phyloP scores from a whole-genome alignment of 1,139 yeast genomes.

The Debaryomycetaceae sp. region DNA sequence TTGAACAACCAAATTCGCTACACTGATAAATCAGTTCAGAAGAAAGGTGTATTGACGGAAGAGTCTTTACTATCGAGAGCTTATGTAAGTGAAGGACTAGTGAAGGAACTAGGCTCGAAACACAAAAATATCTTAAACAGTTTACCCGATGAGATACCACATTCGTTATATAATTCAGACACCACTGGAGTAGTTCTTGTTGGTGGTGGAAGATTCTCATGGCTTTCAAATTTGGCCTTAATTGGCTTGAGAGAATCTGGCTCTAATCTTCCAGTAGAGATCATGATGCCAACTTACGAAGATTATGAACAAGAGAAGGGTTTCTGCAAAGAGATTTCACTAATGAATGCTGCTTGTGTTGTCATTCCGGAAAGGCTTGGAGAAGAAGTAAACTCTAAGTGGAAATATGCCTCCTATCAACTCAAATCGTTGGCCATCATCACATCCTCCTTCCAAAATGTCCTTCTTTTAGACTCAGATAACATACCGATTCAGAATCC shows the following conservation, averaged over 20 bases:
- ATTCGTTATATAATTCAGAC: conserved; percentile 20
- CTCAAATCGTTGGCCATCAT: conserved; percentile 39
- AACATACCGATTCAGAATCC: conserved; percentile 37
- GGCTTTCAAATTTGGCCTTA: conserved; percentile 37
- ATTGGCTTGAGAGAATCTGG: conserved; percentile 33
- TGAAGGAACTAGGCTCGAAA: conserved; percentile 21
- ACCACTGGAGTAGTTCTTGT: conserved; percentile 34
- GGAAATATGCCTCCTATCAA: conserved; percentile 31
- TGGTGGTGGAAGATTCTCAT: conserved; percentile 38
- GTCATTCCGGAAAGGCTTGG: conserved; percentile 36
- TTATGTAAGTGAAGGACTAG: conserved; percentile 18
- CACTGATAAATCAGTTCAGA: conserved; percentile 19
- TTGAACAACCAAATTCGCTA: conserved; percentile 20
- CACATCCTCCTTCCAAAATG: conserved; percentile 40
- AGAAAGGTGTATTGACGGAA: conserved; percentile 23
- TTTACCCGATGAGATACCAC: conserved; percentile 24
- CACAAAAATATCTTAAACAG: conserved; percentile 20
- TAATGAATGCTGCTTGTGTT: conserved; percentile 27
- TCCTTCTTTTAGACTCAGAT: conserved; percentile 42
- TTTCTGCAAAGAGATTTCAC: conserved; percentile 25
- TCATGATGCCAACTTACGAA: conserved; percentile 27
- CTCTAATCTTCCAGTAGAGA: conserved; percentile 34
- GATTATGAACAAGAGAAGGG: conserved; percentile 29
- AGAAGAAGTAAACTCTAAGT: conserved; percentile 26
- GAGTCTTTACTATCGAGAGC: conserved; percentile 29